phyloP scores from a whole-genome alignment of 2,329 filamentous ascomycete species.

The Sporothrix phasma region DNA sequence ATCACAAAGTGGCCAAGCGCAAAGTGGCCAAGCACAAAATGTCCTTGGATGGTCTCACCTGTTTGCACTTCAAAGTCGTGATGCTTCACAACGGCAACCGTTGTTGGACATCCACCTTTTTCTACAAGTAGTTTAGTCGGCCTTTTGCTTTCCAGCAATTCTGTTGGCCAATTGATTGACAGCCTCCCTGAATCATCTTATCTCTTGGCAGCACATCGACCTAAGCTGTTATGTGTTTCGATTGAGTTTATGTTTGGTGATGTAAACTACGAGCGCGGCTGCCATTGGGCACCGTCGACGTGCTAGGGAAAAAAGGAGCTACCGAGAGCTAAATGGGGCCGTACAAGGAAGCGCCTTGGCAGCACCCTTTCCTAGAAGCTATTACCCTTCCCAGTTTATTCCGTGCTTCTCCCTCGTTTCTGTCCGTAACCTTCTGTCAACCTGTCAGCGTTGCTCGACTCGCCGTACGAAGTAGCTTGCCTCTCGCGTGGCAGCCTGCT shows the following conservation, averaged over 20 bases:
- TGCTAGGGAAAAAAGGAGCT: neutral
- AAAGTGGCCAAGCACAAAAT: too few relatives aligned
- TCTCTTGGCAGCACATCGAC: conserved; percentile 9
- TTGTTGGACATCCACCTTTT: conserved; percentile 5
- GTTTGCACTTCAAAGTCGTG: neutral
- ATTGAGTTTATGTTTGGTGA: conserved; percentile 11
- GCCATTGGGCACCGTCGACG: neutral
- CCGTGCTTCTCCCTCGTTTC: too few relatives aligned
- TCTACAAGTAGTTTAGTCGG: too few relatives aligned
- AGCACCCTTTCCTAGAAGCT: neutral
- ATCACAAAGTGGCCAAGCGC: too few relatives aligned
- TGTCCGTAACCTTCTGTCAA: neutral
- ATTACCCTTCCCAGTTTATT: too few relatives aligned
- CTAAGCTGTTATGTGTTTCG: conserved; percentile 10
- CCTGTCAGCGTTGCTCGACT: neutral
- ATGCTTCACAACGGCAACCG: neutral
- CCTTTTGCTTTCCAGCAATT: too few relatives aligned
- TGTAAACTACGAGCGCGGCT: neutral
- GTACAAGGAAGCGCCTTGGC: neutral
- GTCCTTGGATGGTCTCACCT: too few relatives aligned
- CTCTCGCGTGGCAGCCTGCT: neutral
- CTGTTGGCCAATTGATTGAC: neutral
- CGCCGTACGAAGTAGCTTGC: neutral
- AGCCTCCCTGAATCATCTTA: neutral
- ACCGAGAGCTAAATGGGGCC: neutral